Evolutionary conservation across 352 stramenopile genomes (phyloP).

Genomic region (Paralagenidium karlingii): DNA sequence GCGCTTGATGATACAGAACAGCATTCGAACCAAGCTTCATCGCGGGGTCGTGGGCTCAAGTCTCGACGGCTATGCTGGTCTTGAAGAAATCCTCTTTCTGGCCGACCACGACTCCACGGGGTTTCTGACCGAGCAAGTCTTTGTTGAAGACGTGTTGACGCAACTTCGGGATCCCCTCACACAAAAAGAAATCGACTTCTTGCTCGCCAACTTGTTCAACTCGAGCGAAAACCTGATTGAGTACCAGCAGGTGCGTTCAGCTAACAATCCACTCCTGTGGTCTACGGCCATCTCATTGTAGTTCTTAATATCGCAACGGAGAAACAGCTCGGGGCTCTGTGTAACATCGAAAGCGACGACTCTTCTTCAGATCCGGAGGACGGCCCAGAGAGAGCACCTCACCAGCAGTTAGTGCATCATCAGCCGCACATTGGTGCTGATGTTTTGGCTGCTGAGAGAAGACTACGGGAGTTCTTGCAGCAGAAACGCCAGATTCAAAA

Average conservation of each 20-base stretch:
- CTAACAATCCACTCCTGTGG: too few species aligned
- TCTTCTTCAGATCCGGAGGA: conserved; percentile 21
- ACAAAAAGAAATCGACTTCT: conserved; percentile 26
- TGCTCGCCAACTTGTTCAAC: conserved; percentile 24
- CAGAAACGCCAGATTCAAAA: not conserved
- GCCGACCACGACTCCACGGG: conserved; percentile 23
- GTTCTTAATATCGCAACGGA: too few species aligned
- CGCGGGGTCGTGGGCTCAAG: conserved; percentile 18
- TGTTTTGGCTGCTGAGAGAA: conserved; percentile 24
- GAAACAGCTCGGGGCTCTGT: conserved; percentile 24
- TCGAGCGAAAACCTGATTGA: conserved; percentile 14
- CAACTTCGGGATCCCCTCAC: conserved; percentile 28
- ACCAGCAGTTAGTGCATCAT: conserved; percentile 5
- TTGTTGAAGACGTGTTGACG: conserved; percentile 21
- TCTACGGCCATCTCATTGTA: too few species aligned
- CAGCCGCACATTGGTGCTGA: conserved; percentile 17
- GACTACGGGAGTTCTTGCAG: conserved; percentile 22
- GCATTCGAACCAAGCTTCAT: conserved; percentile 40
- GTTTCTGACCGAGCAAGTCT: conserved; percentile 19
- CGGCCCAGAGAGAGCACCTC: conserved; percentile 2
- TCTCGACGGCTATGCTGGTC: conserved; percentile 19
- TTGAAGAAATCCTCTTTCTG: conserved; percentile 22
- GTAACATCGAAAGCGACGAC: conserved; percentile 36
- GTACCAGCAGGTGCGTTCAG: conserved; percentile 53
- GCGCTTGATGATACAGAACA: too few species aligned